Conservation (phyloP, 23 red algal genomes). For the Porphyridium purpureum region DNA sequence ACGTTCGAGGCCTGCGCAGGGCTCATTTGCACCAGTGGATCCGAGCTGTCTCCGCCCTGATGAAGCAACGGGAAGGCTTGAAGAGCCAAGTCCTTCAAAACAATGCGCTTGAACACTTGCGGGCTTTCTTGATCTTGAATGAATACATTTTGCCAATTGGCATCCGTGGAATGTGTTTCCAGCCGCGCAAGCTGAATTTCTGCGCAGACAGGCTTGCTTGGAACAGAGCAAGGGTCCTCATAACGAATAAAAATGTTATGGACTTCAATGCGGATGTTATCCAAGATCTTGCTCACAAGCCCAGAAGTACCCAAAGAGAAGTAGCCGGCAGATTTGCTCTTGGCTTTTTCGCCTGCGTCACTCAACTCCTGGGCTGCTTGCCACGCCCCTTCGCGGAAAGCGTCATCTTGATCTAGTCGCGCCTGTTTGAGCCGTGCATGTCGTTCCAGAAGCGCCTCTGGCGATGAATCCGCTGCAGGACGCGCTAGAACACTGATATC, state of each 20-base stretch:
- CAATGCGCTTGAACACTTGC: conserved; percentile 26
- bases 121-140: conserved; percentile 14
- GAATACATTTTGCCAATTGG: conserved; percentile 36
- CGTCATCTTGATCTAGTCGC: conserved; percentile 49
- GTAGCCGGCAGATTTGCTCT: no score
- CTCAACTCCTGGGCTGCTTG: no score
- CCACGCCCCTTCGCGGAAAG: conserved; percentile 43
- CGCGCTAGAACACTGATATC: conserved; percentile 44
- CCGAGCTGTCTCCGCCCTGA: no score
- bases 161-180: conserved; percentile 29
- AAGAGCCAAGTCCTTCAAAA: conserved; percentile 17
- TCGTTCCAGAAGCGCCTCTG: conserved; percentile 17
- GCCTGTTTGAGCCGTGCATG: conserved; percentile 42
- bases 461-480: conserved; percentile 24
- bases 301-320: conserved; percentile 19
- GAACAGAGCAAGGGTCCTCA: conserved; percentile 34
- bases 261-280: conserved; percentile 76
- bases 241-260: conserved; percentile 51
- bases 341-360: no score
- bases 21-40: no score
- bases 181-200: conserved; percentile 30
- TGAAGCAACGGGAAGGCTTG: no score
- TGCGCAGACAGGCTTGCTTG: conserved; percentile 11
- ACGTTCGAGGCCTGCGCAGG: no score
- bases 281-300: conserved; percentile 50